A percentile compares a stretch with the other conserved stretches of the same genome.
Conservation (phyloP, 2,329 filamentous ascomycete species). For the Cytospora piceae region DNA sequence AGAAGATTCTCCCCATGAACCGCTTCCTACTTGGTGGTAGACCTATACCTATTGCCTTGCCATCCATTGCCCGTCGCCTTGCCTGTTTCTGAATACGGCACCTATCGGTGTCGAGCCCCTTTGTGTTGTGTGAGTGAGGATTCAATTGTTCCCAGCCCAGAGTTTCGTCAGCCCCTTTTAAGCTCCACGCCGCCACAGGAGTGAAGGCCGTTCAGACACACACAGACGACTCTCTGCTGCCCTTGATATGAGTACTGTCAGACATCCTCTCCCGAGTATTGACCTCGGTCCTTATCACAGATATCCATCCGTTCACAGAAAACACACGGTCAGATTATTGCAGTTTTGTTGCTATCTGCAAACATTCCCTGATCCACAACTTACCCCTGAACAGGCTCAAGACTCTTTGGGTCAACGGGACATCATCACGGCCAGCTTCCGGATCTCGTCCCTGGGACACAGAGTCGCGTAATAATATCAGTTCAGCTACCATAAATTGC, state of each 20-base stretch:
- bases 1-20: background rate
- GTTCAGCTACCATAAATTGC: background rate
- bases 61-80: background rate
- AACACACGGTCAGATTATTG: background rate
- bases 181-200: background rate
- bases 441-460: background rate
- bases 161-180: background rate
- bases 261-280: background rate
- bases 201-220: background rate
- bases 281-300: background rate
- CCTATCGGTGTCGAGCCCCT: background rate
- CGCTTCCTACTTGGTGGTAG: background rate
- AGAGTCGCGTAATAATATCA: background rate
- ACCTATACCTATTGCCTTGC: background rate
- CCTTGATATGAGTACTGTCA: background rate
- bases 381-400: slow-evolving; percentile 1
- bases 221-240: background rate
- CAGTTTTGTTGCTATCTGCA: background rate
- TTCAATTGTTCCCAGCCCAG: no score
- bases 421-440: background rate
- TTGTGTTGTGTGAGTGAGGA: slow-evolving; percentile 8
- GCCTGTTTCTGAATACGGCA: background rate
- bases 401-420: background rate
- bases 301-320: background rate
- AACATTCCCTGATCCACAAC: background rate